Conservation (phyloP, 176 grass and related monocot species). For the Alopecurus myosuroides region DNA sequence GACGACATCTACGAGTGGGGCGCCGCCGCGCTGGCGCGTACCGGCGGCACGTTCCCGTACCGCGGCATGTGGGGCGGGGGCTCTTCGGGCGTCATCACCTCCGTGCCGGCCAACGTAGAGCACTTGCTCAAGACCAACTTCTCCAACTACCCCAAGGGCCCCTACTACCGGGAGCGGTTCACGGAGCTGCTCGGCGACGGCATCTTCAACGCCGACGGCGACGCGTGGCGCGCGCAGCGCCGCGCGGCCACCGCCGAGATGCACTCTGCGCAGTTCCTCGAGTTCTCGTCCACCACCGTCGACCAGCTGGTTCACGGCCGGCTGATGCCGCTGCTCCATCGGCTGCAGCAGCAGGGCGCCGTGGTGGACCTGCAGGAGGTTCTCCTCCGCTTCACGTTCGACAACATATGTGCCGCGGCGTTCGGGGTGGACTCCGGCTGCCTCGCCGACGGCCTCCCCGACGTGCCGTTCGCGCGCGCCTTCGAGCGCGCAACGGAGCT, state of each 20-base stretch:
- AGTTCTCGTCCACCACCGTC: conserved; percentile 51
- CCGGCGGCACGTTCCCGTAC: conserved; percentile 74
- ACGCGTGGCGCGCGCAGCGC: conserved; percentile 66
- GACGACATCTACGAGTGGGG: conserved; percentile 58
- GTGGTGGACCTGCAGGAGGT: conserved; percentile 73
- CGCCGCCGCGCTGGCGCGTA: conserved; percentile 11
- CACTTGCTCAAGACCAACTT: conserved; percentile 70
- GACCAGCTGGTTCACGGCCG: conserved; percentile 27
- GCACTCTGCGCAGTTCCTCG: conserved; percentile 66
- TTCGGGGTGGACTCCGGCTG: conserved; percentile 73
- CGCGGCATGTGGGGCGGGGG: conserved; percentile 68
- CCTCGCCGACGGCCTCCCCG: conserved; percentile 59
- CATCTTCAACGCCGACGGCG: conserved; percentile 85
- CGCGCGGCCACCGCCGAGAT: conserved; percentile 64
- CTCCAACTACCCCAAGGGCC: conserved; percentile 80
- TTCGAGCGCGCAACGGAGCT: conserved; percentile 84
- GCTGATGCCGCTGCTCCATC: conserved; percentile 42
- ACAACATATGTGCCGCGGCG: conserved; percentile 78
- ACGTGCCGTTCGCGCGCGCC: conserved; percentile 73
- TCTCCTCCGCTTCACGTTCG: conserved; percentile 85
- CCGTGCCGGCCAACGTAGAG: conserved; percentile 69
- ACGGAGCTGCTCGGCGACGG: conserved; percentile 74
- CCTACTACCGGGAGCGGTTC: conserved; percentile 85
- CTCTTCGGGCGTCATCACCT: conserved; percentile 52
- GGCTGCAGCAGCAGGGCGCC: not conserved